Conservation (phyloP, 202 grass and related monocot genomes). For the Hordeum pubiflorum region DNA sequence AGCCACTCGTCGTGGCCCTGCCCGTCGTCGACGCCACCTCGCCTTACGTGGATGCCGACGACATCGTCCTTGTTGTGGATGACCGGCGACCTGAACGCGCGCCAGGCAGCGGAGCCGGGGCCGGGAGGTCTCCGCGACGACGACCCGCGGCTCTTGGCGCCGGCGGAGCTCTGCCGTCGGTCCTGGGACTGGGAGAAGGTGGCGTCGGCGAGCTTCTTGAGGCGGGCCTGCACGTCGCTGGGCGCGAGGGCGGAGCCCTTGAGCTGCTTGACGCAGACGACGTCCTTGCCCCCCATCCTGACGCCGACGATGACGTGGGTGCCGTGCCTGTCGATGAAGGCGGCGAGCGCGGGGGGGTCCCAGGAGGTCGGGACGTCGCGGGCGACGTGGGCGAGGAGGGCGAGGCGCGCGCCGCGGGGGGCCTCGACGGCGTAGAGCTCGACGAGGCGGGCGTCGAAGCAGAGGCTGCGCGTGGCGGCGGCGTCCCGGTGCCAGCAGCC, state of each 20-base stretch:
- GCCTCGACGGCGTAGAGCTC: constrained; percentile 71
- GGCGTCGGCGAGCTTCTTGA: constrained; percentile 59
- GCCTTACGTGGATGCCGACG: constrained; percentile 54
- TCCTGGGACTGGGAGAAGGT: constrained; percentile 38
- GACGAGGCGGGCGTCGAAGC: constrained; percentile 68
- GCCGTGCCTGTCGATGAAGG: constrained; percentile 73
- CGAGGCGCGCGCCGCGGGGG: constrained; percentile 30
- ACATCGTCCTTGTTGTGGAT: constrained; percentile 53
- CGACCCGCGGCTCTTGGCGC: neutral
- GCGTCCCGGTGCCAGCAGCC: constrained; percentile 72
- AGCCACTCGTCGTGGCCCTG: constrained; percentile 66
- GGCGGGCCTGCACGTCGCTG: constrained; percentile 52
- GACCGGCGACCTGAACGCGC: constrained; percentile 35
- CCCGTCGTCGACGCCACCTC: constrained; percentile 43
- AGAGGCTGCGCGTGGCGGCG: constrained; percentile 50
- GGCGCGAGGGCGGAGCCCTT: constrained; percentile 50
- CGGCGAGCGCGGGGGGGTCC: constrained; percentile 63
- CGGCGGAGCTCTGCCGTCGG: neutral
- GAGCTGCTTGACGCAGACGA: constrained; percentile 73
- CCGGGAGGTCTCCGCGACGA: neutral
- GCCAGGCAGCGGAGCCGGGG: constrained; percentile 29
- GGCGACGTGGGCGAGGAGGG: constrained; percentile 34
- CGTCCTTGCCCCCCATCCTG: constrained; percentile 79
- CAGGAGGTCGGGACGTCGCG: constrained; percentile 50
- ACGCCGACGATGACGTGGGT: constrained; percentile 72